Evolutionary conservation across 805 yeast genomes (phyloP).

Genomic region (Candida adriatica): DNA sequence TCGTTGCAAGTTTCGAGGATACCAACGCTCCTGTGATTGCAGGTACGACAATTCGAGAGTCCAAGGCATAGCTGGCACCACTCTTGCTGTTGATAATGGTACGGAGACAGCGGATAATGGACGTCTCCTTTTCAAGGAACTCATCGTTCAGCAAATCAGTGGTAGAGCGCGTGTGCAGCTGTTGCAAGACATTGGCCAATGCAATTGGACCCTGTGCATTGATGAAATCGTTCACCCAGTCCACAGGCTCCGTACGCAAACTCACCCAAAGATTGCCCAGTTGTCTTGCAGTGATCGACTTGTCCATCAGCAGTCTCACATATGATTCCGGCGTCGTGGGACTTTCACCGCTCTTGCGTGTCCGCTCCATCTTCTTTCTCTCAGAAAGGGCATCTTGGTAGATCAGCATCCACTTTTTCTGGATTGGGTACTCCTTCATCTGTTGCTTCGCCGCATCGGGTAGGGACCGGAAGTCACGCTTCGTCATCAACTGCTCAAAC

Average conservation of each 20-base stretch:
- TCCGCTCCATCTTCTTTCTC: conserved; percentile 44
- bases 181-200: conserved; percentile 58
- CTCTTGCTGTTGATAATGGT: conserved; percentile 59
- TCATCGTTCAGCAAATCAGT: conserved; percentile 29
- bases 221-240: conserved; percentile 78
- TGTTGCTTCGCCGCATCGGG: conserved; percentile 72
- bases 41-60: conserved; percentile 40
- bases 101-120: conserved; percentile 70
- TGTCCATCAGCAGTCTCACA: conserved; percentile 66
- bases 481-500: conserved; percentile 76
- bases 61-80: conserved; percentile 52
- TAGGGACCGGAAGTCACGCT: conserved; percentile 65
- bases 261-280: conserved; percentile 86
- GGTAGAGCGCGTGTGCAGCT: conserved; percentile 30
- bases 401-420: conserved; percentile 87
- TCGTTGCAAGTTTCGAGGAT: conserved; percentile 68
- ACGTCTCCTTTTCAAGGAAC: conserved; percentile 62
- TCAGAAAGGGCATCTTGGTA: conserved; percentile 82
- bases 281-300: conserved; percentile 59
- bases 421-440: conserved; percentile 65
- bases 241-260: conserved; percentile 78
- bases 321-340: conserved; percentile 58
- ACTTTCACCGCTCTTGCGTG: conserved; percentile 23
- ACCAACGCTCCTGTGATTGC: conserved; percentile 67
- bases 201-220: conserved; percentile 77